Percentiles rank a stretch among this genome's conserved stretches.
Conservation (phyloP, 768 basidiomycete genomes). For the Lentinus tigrinus region DNA sequence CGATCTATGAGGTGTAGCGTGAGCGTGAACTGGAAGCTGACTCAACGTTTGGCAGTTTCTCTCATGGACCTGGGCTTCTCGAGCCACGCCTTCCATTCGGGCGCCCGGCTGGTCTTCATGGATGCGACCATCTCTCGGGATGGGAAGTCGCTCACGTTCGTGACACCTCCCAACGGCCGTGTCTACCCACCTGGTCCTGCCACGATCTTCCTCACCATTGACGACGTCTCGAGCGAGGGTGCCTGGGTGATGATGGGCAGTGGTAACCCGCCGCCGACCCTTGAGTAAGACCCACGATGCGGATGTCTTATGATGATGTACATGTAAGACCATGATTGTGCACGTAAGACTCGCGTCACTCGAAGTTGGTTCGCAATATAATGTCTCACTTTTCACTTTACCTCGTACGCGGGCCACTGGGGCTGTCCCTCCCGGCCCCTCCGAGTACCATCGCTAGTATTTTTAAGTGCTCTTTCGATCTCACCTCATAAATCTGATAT, state of each 20-base stretch:
- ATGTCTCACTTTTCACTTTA: no score
- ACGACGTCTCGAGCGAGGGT: conserved; percentile 64
- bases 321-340: no score
- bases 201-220: conserved; percentile 66
- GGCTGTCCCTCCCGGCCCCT: no score
- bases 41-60: conserved; percentile 42
- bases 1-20: not conserved
- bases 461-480: no score
- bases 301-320: no score
- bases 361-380: no score
- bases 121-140: conserved; percentile 42
- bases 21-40: not conserved
- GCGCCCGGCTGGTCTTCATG: conserved; percentile 72
- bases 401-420: no score
- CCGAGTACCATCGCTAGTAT: no score
- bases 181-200: conserved; percentile 83
- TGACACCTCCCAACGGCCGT: conserved; percentile 59
- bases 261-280: conserved; percentile 59
- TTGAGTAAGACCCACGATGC: conserved; percentile 31
- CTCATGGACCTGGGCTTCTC: conserved; percentile 81
- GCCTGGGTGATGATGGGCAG: conserved; percentile 67
- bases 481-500: no score
- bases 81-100: conserved; percentile 74
- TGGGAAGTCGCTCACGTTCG: conserved; percentile 50
- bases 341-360: no score